Evolutionary conservation across 2,329 filamentous ascomycete genomes (phyloP), one percentile per base, ranked within the genome.

Genomic region (Calcarisporium arbuscula): DNA sequence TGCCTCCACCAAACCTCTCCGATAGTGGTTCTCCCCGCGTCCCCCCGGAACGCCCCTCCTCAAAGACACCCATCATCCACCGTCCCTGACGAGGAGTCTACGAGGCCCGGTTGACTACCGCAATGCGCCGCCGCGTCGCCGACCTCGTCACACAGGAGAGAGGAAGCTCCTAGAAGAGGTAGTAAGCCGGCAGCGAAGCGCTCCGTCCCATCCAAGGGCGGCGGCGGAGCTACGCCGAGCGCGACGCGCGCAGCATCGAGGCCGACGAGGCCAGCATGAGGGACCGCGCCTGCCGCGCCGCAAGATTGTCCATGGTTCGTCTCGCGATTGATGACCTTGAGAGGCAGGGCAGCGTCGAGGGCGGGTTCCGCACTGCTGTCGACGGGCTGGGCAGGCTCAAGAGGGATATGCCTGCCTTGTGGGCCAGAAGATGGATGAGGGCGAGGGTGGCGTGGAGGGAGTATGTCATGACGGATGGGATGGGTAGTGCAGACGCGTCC

Each of bases 151-250:
- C 70, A 40, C 67, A 78, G 39, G 77, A 82, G n/a, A n/a, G 46
- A 77, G 81, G 50, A 74, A 75, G 48, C 65, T 82, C 4, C 70
- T 80, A 28, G 72, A 77, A 44, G 73, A 80, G 47, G 77, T 82
- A 46, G 77, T n/a, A n/a, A n/a, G n/a, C n/a, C 77, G 7, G 58
- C 62, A 19, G 62, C 78, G n/a, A 78, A 78, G 54, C 67, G 70
- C 41, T 56, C 58, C 40, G 67, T 75, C 2, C 74, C 74, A 15
- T 51, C 49, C 12, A 49, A 58, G 8, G n/a, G 63, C 65, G 0
- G 70, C 74, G 8, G 48, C 54, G 5, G 45, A 57, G 22, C 64
- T n/a, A 66, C 45, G 61, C 65, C 27, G 60, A 65, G 28, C 53
- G 52, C 16, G n/a, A 50, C 69, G 16, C 53, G 57, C 29, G 52